These are phyloP conservation scores for Myxozyma kluyveri DNA, from an alignment of 805 yeast genomes.

Conservation along the genomic window DNA sequence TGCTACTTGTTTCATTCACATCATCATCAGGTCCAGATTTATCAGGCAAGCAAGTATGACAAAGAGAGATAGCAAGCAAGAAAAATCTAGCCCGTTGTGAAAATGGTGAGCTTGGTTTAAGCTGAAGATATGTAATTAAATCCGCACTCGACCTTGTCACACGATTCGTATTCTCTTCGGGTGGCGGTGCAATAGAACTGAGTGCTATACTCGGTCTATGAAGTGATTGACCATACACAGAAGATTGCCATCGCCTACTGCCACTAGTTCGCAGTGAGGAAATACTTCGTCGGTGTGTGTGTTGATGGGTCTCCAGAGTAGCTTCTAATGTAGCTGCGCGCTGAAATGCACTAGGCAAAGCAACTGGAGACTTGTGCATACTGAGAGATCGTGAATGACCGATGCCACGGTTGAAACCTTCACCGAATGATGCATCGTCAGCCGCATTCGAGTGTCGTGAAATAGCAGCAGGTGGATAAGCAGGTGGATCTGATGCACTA, in stretches of 20 bases:
- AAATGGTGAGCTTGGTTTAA: slow-evolving; percentile 66
- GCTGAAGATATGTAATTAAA: slow-evolving; percentile 66
- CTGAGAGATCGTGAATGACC: neutral
- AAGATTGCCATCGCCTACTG: slow-evolving; percentile 21
- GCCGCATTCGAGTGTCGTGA: neutral
- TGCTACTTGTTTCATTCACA: neutral
- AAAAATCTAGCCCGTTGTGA: slow-evolving; percentile 75
- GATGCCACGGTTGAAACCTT: neutral
- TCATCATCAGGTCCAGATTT: slow-evolving; percentile 16
- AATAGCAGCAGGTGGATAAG: neutral
- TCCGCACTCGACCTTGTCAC: slow-evolving; percentile 52
- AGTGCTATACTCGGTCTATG: slow-evolving; percentile 5
- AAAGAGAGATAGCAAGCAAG: slow-evolving; percentile 74
- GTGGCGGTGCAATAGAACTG: neutral
- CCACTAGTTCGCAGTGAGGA: slow-evolving; percentile 8
- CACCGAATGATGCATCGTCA: neutral
- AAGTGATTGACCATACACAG: slow-evolving; percentile 16
- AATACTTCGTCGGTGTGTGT: slow-evolving; percentile 1
- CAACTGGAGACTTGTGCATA: slow-evolving; percentile 1
- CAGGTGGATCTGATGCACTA: neutral
- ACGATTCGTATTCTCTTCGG: neutral
- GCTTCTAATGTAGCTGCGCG: slow-evolving; percentile 14
- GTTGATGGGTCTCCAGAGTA: slow-evolving; percentile 1
- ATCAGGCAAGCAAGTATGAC: slow-evolving; percentile 87
- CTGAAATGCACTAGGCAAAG: slow-evolving; percentile 20